Conservation (phyloP, 345 rosid genomes). For the Citrus australasica region DNA sequence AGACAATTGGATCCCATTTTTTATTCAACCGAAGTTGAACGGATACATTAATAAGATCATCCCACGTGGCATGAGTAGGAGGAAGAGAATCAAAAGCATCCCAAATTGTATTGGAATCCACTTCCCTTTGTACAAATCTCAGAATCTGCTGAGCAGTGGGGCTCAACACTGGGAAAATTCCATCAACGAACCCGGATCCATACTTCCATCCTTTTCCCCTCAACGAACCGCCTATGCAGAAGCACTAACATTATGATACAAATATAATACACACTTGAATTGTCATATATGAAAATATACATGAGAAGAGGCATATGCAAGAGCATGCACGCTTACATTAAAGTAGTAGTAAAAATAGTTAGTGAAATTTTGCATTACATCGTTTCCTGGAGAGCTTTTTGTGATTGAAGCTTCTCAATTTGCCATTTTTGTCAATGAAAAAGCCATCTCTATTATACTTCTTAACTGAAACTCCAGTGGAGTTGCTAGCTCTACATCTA, state of each 20-base stretch:
- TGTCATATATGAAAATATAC: neutral
- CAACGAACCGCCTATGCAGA: conserved; percentile 68
- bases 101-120: conserved; percentile 39
- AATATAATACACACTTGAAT: neutral
- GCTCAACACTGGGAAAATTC: conserved; percentile 83
- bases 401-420: conserved; percentile 51
- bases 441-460: conserved; percentile 48
- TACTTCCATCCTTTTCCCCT: conserved; percentile 95
- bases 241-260: neutral
- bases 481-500: conserved; percentile 28
- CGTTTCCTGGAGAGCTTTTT: conserved; percentile 73
- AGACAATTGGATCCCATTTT: conserved; percentile 63
- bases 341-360: neutral
- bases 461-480: conserved; percentile 29
- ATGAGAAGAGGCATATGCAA: neutral
- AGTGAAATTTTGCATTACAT: conserved; percentile 33
- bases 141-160: conserved; percentile 73
- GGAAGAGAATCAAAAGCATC: conserved; percentile 64
- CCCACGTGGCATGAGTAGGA: conserved; percentile 73
- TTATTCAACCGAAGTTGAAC: conserved; percentile 85
- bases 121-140: conserved; percentile 46
- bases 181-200: conserved; percentile 94
- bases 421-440: conserved; percentile 66
- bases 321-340: neutral
- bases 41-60: conserved; percentile 73